Conservation (phyloP, 164 flowering plant species). For the Pachysandra terminalis region DNA sequence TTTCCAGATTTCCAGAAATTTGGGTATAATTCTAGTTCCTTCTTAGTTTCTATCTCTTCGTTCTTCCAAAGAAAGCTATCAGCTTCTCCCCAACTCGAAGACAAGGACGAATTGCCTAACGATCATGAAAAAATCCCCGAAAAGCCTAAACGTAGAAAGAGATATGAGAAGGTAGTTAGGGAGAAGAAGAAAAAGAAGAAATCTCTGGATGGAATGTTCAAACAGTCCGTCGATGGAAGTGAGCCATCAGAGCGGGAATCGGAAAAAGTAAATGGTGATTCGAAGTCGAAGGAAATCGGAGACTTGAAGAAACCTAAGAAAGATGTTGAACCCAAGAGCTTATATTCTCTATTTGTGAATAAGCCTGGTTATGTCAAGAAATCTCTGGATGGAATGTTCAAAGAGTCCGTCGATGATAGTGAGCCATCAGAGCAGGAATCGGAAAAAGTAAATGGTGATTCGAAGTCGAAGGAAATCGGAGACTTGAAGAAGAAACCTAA, state of each 20-base stretch:
- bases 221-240: slow-evolving; percentile 12
- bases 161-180: background rate
- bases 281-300: slow-evolving; percentile 2
- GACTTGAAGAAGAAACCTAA: slow-evolving; percentile 12
- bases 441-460: background rate
- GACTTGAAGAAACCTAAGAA: slow-evolving; percentile 12
- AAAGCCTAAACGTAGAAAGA: background rate
- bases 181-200: slow-evolving; percentile 9
- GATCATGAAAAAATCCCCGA: too few species aligned
- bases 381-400: slow-evolving; percentile 15
- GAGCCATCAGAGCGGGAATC: slow-evolving; percentile 6
- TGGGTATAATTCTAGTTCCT: background rate
- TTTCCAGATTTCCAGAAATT: background rate
- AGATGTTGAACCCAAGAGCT: too few species aligned
- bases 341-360: too few species aligned
- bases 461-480: slow-evolving; percentile 2
- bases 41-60: background rate
- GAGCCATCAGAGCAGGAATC: slow-evolving; percentile 6
- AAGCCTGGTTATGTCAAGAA: too few species aligned
- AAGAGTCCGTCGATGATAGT: slow-evolving; percentile 12
- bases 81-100: slow-evolving; percentile 1
- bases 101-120: background rate
- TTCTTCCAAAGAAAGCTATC: slow-evolving; percentile 8
- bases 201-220: slow-evolving; percentile 15
- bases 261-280: background rate